Percentiles rank a stretch among this genome's conserved stretches.
These are phyloP conservation scores for Naegleria fowleri DNA, from an alignment of 208 protist genomes.

Conservation along the genomic window DNA sequence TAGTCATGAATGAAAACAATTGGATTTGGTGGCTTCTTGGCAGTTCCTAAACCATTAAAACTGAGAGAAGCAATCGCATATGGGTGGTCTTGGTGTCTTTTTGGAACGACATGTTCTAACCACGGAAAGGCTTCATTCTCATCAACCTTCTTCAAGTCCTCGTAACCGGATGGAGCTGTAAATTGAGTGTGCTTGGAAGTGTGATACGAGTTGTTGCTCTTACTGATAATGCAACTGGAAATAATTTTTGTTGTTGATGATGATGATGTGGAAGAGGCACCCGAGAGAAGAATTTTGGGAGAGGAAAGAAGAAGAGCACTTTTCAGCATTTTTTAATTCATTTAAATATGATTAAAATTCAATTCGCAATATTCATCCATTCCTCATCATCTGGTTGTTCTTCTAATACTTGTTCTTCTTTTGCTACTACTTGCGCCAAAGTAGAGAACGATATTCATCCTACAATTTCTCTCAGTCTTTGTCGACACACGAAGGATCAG, in stretches of 20 bases:
- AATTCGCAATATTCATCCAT: too few species aligned
- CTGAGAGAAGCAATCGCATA: neutral
- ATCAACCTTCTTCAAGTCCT: neutral
- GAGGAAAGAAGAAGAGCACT: neutral
- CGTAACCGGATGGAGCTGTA: neutral
- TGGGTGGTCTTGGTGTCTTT: neutral
- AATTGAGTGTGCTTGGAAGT: neutral
- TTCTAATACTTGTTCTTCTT: too few species aligned
- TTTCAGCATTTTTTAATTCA: neutral
- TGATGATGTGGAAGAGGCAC: too few species aligned
- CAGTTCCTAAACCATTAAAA: neutral
- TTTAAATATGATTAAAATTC: neutral
- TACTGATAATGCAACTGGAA: neutral
- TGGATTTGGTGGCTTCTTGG: neutral
- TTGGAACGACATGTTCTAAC: neutral
- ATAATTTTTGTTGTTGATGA: neutral
- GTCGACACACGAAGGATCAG: too few species aligned
- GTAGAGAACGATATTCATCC: too few species aligned
- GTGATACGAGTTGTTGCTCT: neutral
- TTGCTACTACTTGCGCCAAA: too few species aligned
- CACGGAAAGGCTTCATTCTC: neutral
- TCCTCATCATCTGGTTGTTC: too few species aligned
- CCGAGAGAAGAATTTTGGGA: neutral
- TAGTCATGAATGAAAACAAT: neutral
- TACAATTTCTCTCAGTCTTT: too few species aligned